Percentiles rank a stretch among this genome's conserved stretches.
These are phyloP conservation scores for Psophocarpus tetragonolobus DNA, from an alignment of 306 rosid genomes.

Conservation along the genomic window DNA sequence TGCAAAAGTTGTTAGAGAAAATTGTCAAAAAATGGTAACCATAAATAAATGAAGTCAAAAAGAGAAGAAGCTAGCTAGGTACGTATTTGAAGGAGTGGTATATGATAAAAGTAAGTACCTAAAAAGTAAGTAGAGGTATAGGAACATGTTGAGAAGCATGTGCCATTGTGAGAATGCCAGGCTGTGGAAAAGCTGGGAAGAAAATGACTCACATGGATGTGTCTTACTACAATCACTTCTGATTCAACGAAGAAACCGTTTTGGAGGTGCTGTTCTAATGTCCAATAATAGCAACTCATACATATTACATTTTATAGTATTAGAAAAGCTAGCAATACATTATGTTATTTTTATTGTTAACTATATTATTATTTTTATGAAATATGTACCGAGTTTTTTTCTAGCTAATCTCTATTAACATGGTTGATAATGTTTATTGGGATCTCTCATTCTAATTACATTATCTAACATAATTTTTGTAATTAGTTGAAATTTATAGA, in stretches of 20 bases:
- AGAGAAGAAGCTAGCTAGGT: no score
- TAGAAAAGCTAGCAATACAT: no score
- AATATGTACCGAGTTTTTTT: no score
- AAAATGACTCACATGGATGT: background rate
- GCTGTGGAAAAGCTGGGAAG: conserved; percentile 18
- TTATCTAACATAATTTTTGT: no score
- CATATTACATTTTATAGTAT: no score
- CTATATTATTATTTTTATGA: no score
- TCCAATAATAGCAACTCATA: background rate
- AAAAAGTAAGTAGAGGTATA: background rate
- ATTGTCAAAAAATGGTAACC: background rate
- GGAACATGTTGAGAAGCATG: background rate
- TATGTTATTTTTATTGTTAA: no score
- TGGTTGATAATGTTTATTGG: no score
- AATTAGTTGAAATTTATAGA: no score
- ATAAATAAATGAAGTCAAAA: background rate
- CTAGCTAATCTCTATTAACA: no score
- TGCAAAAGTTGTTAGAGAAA: background rate
- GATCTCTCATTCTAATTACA: no score
- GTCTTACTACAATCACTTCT: background rate
- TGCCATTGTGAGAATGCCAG: conserved; percentile 1
- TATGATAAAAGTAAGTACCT: background rate
- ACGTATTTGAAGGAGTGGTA: background rate
- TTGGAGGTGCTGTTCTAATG: background rate
- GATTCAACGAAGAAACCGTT: background rate